These are phyloP conservation scores for Sporothrix globosa DNA, from an alignment of 2,329 filamentous ascomycete species.

Conservation along the genomic window DNA sequence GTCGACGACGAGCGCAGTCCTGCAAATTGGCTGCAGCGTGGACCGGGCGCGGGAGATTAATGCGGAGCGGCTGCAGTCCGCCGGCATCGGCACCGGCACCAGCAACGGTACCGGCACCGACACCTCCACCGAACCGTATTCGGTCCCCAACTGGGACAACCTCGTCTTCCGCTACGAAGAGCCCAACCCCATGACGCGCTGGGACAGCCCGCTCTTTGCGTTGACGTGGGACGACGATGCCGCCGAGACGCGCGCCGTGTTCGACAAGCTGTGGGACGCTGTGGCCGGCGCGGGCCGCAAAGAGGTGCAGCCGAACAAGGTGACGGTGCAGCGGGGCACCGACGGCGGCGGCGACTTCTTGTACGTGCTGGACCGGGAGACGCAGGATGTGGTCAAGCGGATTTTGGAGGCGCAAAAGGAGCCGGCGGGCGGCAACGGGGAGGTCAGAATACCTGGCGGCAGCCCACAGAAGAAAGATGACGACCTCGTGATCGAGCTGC, in stretches of 20 bases:
- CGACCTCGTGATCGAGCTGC: slow-evolving; percentile 65
- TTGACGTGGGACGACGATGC: slow-evolving; percentile 74
- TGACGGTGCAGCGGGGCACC: slow-evolving; percentile 66
- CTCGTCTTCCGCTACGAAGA: slow-evolving; percentile 83
- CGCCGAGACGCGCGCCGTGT: slow-evolving; percentile 58
- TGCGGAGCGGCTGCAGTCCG: slow-evolving; percentile 52
- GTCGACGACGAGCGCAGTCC: slow-evolving; percentile 72
- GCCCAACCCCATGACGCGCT: slow-evolving; percentile 80
- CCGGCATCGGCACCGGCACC: slow-evolving; percentile 37
- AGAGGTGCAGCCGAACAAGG: slow-evolving; percentile 71
- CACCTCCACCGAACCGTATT: slow-evolving; percentile 51
- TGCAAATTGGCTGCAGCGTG: slow-evolving; percentile 63
- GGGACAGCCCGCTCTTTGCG: slow-evolving; percentile 83
- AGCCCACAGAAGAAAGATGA: slow-evolving; percentile 42
- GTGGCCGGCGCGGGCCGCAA: slow-evolving; percentile 65
- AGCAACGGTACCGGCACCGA: not conserved
- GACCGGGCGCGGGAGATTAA: slow-evolving; percentile 64
- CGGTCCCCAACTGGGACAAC: slow-evolving; percentile 70
- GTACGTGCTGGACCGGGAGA: slow-evolving; percentile 77
- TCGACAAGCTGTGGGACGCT: slow-evolving; percentile 73
- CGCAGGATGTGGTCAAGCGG: slow-evolving; percentile 72
- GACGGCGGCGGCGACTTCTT: slow-evolving; percentile 73
- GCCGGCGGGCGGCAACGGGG: slow-evolving; percentile 63
- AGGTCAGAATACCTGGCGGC: slow-evolving; percentile 54
- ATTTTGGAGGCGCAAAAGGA: slow-evolving; percentile 72